These are phyloP conservation scores for Colletotrichum sp. DNA, from an alignment of 2,329 filamentous ascomycete species.

Conservation along the genomic window DNA sequence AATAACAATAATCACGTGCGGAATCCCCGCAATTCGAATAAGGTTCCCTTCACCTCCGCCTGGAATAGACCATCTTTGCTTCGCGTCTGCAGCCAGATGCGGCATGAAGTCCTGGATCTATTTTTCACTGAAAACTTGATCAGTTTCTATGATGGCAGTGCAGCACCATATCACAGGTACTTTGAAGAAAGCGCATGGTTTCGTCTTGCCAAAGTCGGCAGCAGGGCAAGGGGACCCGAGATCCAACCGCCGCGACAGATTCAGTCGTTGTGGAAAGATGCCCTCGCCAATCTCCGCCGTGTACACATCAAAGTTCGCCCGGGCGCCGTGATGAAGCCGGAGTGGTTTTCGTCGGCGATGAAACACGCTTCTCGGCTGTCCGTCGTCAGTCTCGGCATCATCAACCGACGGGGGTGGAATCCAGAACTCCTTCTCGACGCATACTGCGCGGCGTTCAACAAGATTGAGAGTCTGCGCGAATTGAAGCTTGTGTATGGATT, in stretches of 20 bases:
- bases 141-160: no score
- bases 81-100: neutral
- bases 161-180: no score
- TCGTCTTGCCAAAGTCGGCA: neutral
- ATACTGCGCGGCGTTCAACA: neutral
- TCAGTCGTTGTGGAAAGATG: neutral
- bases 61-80: neutral
- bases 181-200: neutral
- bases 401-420: neutral
- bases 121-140: neutral
- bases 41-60: neutral
- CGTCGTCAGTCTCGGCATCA: neutral
- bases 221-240: neutral
- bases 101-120: neutral
- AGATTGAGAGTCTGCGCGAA: neutral
- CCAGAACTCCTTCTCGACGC: neutral
- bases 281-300: rapidly evolving
- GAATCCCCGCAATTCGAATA: no score
- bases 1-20: no score
- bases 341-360: neutral
- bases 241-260: neutral
- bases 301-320: rapidly evolving
- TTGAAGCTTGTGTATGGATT: neutral
- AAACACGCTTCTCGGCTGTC: rapidly evolving
- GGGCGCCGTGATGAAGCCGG: neutral